A percentile compares a stretch with the other conserved stretches of the same genome.
phyloP scores from a whole-genome alignment of 2,329 filamentous ascomycete genomes.

The Exophiala lecanii-corni region DNA sequence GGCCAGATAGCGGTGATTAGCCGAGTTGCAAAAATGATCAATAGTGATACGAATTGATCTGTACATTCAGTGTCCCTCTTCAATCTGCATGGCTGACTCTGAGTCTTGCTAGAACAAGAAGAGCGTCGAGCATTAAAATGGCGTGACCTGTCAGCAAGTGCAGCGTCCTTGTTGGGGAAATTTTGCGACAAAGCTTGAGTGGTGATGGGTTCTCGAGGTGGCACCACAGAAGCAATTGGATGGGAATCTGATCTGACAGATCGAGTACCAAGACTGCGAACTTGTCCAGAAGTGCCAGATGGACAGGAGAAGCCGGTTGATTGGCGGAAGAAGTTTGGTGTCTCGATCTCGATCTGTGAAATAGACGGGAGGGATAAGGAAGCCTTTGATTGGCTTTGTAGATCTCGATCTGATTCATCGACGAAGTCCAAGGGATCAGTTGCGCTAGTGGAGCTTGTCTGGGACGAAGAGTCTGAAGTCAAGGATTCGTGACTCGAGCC shows the following conservation, averaged over 20 bases:
- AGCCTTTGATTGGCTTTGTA: slow-evolving; percentile 1
- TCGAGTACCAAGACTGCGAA: not conserved
- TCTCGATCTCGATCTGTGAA: too few relatives aligned
- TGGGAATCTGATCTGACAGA: not conserved
- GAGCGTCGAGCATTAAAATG: slow-evolving; percentile 10
- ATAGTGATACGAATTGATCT: slow-evolving; percentile 24
- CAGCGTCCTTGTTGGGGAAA: not conserved
- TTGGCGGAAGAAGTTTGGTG: not conserved
- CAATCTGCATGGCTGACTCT: slow-evolving; percentile 15
- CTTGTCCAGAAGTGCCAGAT: not conserved
- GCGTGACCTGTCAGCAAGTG: not conserved
- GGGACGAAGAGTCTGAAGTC: slow-evolving; percentile 18
- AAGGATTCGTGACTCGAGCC: slow-evolving; percentile 17
- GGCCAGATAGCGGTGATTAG: slow-evolving; percentile 98
- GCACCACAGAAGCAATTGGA: not conserved
- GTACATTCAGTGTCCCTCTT: slow-evolving; percentile 26
- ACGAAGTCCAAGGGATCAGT: slow-evolving; percentile 15
- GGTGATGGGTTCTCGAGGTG: not conserved
- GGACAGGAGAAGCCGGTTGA: too few relatives aligned
- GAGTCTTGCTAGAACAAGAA: slow-evolving; percentile 7
- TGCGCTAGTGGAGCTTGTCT: slow-evolving; percentile 15
- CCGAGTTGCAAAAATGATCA: slow-evolving; percentile 81
- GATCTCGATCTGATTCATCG: slow-evolving; percentile 17
- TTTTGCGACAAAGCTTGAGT: not conserved
- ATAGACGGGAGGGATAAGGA: too few relatives aligned